Evolutionary conservation across 192 early-diverging fungal genomes (phyloP).

Genomic region (Linderina pennispora): DNA sequence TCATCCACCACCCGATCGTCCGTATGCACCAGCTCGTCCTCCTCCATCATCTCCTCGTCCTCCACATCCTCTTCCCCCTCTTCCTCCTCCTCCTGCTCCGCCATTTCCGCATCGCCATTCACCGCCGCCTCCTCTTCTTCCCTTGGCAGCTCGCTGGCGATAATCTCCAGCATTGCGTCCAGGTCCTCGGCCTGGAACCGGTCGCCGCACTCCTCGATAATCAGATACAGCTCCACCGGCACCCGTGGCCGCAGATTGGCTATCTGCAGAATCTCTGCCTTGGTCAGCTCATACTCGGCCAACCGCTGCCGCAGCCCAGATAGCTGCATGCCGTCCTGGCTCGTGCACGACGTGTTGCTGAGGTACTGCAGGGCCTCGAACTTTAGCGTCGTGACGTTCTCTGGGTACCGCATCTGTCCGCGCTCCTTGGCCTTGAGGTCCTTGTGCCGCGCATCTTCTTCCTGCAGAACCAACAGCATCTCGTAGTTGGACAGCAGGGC

Average conservation of each 20-base stretch:
- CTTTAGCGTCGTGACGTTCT: conserved; percentile 59
- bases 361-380: conserved; percentile 56
- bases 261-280: conserved; percentile 70
- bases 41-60: conserved; percentile 1
- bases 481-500: conserved; percentile 67
- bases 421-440: conserved; percentile 15
- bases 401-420: conserved; percentile 48
- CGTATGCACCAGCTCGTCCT: no score
- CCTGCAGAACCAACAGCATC: conserved; percentile 54
- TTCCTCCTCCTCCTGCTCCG: conserved; percentile 13
- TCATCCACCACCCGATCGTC: no score
- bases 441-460: conserved; percentile 44
- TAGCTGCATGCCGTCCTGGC: conserved; percentile 53
- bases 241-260: conserved; percentile 63
- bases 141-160: conserved; percentile 48
- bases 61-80: conserved; percentile 8
- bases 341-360: conserved; percentile 50
- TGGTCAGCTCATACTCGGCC: conserved; percentile 51
- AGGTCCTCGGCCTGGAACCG: conserved; percentile 53
- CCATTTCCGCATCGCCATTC: neutral
- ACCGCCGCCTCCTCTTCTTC: conserved; percentile 7
- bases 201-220: conserved; percentile 68
- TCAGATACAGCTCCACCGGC: conserved; percentile 59
- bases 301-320: conserved; percentile 41
- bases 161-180: conserved; percentile 46